Evolutionary conservation across 2,329 filamentous ascomycete genomes (phyloP).

Genomic region (Penicillium freii): DNA sequence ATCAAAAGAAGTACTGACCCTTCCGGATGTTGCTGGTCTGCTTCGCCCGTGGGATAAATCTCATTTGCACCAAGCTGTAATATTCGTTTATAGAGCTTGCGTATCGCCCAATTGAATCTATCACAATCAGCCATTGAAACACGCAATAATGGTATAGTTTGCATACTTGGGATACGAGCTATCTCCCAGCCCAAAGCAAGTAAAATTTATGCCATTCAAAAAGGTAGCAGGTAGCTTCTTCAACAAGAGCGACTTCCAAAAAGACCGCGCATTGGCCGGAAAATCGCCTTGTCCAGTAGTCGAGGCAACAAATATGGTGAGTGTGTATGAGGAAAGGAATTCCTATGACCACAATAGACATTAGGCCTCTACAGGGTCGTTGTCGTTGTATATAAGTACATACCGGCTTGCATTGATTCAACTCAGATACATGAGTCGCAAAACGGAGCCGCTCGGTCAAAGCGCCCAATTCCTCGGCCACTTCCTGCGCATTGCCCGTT

Average conservation of each 20-base stretch:
- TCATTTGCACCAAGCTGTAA: conserved; percentile 77
- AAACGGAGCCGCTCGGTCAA: conserved; percentile 77
- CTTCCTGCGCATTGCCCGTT: conserved; percentile 89
- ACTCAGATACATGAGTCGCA: conserved; percentile 68
- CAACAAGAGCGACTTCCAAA: conserved; percentile 83
- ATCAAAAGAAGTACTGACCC: conserved; percentile 58
- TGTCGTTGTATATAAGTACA: conserved; percentile 29
- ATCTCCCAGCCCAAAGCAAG: conserved; percentile 88
- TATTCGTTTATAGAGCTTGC: conserved; percentile 82
- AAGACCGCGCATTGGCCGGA: conserved; percentile 73
- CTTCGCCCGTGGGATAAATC: conserved; percentile 77
- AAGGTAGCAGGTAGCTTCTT: conserved; percentile 72
- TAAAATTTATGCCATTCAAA: conserved; percentile 68
- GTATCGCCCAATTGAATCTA: conserved; percentile 89
- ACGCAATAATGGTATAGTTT: conserved; percentile 2
- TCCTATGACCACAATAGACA: conserved; percentile 24
- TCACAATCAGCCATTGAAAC: neutral
- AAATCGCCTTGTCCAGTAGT: conserved; percentile 95
- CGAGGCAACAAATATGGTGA: conserved; percentile 72
- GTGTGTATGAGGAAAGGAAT: conserved; percentile 34
- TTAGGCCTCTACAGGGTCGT: neutral
- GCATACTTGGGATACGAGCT: conserved; percentile 86
- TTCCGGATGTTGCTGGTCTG: conserved; percentile 89
- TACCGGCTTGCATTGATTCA: conserved; percentile 75
- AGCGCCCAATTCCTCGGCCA: conserved; percentile 78